Base-by-base conservation (phyloP, 176 grass and related monocot genomes). In the Canna indica region DNA sequence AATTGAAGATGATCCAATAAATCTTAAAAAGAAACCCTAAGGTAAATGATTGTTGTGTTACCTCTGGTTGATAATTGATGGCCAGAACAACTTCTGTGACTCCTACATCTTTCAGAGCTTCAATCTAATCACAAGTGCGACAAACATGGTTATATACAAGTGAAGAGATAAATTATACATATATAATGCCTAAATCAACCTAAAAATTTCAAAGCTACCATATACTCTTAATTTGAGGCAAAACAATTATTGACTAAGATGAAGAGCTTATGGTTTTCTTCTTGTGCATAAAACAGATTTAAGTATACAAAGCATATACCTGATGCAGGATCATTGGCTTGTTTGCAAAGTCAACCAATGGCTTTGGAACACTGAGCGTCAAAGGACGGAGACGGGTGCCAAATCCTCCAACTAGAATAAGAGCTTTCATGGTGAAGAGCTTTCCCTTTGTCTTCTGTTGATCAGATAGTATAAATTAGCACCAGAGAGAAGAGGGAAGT, bases 281-380 rank as follows among this genome's bases (percentile, higher is more conserved):
- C 22, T 12, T 29, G 10, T 28, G 57, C 57, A 28, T 12, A 29
- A 12, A 3, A 22, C 25, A 59, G 29, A 6, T 59, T n/a, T 28
- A 24, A 15, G 57, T 29, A 10, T 24, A 58, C 54, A 58, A 27
- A 59, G 24, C 8, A 59, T 29, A 59, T 46, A 68, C 66, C 66
- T 68, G 66, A 68, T 68, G 66, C 66, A 68, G 36, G 66, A 68
- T 45, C 66, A 68, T 68, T 39, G 66, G 66, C 14, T 68, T 68
- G 25, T 68, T 68, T 6, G 66, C 66, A 27, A 68, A 68, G 24
- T 68, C 66, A 45, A 68, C 66, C 4, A 68, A 24, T 44, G 66
- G 66, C 66, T 68, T 68, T 8, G 66, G 66, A 28, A 68, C 66
- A 45, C 66, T 68, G 39, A 68, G 66, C 5, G 66, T 68, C 66